Evolutionary conservation across 345 rosid genomes (phyloP), one percentile per base, ranked within the genome.

Genomic region (Psidium guajava): DNA sequence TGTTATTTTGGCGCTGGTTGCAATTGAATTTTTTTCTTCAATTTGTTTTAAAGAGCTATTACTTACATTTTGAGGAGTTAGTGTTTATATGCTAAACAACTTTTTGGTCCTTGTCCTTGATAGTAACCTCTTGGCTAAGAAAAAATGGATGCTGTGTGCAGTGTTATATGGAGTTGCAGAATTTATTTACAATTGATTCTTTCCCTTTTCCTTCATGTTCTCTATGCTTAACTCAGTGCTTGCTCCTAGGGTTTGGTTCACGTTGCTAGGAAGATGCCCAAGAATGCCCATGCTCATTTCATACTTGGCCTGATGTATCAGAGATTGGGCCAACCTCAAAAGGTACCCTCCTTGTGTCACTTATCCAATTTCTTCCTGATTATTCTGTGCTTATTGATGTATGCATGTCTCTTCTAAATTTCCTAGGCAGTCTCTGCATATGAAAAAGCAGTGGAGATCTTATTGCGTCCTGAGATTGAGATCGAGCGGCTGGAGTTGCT

Each of bases 221-320:
- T 27, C 18, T 42, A 36, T 58, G 50, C 49, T 82, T 50, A 84
- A 81, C 28, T 54, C 36, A 40, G 13, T 77, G 49, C 83, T 52
- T 89, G 85, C 85, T 87, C 81, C 32, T 87, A 97, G 99, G 99
- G 98, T 86, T 93, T 97, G 91, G 91, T 92, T 81, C 98, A 95
- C 85, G 99, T 95, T 83, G 99, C 96, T 54, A 92, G 94, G 91
- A 97, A 97, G 92, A 97, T 96, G 98, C 95, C 99, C 2, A 96
- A 94, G 91, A 97, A 97, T 91, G 98, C 98, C 69, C 99, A 97
- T 91, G 96, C 95, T 13, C 98, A 97, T 93, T 97, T 97, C 86
- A 92, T 97, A 49, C 98, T 97, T 83, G 99, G 99, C 13, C 85
- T 97, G 16, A 96, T 97, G 98, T 94, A 93, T 89, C 99, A 97